phyloP scores from a whole-genome alignment of 495 filamentous ascomycete genomes.

The Penicillium odoratum region DNA sequence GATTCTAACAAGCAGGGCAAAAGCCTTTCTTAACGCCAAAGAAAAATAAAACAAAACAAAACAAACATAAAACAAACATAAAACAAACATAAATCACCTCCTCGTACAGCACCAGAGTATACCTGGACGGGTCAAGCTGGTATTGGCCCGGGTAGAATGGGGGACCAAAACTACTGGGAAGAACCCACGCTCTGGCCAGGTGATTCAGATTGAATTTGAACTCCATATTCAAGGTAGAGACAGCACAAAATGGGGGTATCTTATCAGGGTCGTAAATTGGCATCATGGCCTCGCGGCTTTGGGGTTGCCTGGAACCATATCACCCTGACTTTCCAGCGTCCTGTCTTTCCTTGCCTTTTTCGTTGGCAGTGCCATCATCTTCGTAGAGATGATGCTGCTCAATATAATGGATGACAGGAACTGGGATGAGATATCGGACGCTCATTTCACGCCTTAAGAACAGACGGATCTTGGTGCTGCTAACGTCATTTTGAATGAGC shows the following conservation, averaged over 20 bases:
- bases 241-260: slow-evolving; percentile 26
- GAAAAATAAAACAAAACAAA: slow-evolving; percentile 4
- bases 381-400: slow-evolving; percentile 71
- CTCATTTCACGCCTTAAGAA: slow-evolving; percentile 82
- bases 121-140: background rate
- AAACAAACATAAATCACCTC: slow-evolving; percentile 5
- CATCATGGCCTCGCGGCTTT: slow-evolving; percentile 11
- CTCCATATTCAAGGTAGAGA: slow-evolving; percentile 6
- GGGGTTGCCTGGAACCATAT: slow-evolving; percentile 9
- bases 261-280: slow-evolving; percentile 24
- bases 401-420: slow-evolving; percentile 75
- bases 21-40: slow-evolving; percentile 20
- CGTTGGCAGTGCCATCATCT: slow-evolving; percentile 54
- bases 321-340: slow-evolving; percentile 23
- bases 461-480: slow-evolving; percentile 82
- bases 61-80: background rate
- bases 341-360: slow-evolving; percentile 41
- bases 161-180: slow-evolving; percentile 6
- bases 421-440: slow-evolving; percentile 64
- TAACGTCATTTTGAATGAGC: slow-evolving; percentile 87
- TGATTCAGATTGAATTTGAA: slow-evolving; percentile 3
- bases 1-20: background rate
- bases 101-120: slow-evolving; percentile 10
- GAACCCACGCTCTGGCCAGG: background rate
- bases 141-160: background rate